Base-by-base conservation (phyloP, 2,329 filamentous ascomycete genomes). In the Paracoccidioides brasiliensis region DNA sequence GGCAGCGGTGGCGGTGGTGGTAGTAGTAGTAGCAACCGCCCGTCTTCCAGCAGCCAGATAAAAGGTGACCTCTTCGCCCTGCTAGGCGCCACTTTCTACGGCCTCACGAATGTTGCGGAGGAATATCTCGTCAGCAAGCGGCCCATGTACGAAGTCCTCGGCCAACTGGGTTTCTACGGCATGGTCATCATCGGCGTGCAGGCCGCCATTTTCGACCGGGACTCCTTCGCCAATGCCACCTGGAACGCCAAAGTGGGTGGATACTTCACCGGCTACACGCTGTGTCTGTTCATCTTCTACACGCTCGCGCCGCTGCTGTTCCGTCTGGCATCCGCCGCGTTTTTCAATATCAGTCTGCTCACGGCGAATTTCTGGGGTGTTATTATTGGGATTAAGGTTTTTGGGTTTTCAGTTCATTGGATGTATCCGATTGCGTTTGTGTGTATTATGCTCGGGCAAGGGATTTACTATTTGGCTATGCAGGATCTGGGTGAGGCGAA, bases 311-410 rank as follows among this genome's bases (percentile, higher is more conserved):
- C 93, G 0, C 74, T 97, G 55, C 79, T 98, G 60, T 84, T 97
- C 72, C 88, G 93, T 61, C 86, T 97, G 75, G 86, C 86, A 33
- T 87, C 82, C 14, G 93, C 93, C 2, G 91, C 90, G 22, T 96
- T 98, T 74, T 94, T 96, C 77, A 95, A 98, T 72, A 95, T 97
- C 65, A 91, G 86, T 6, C 76, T 98, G 61, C 77, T 98, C 58
- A 97, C 93, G 2, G 88, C 84, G 64, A 96, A 95, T 73, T 97
- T 97, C 75, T 98, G 93, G 93, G 90, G 90, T 61, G 86, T 95
- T 59, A 86, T 94, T 62, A 91, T 98, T 63, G 93, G 93, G 52
- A 82, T 94, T 62, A 80, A 84, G 67, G 87, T 97, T 51, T 95
- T 98, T 66, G 82, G 85, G 46, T 81, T 86, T 63, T 72, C 72